A percentile compares a stretch with the other conserved stretches of the same genome.
phyloP scores from a whole-genome alignment of 805 yeast species.

The Wickerhamiella allomyrinae region DNA sequence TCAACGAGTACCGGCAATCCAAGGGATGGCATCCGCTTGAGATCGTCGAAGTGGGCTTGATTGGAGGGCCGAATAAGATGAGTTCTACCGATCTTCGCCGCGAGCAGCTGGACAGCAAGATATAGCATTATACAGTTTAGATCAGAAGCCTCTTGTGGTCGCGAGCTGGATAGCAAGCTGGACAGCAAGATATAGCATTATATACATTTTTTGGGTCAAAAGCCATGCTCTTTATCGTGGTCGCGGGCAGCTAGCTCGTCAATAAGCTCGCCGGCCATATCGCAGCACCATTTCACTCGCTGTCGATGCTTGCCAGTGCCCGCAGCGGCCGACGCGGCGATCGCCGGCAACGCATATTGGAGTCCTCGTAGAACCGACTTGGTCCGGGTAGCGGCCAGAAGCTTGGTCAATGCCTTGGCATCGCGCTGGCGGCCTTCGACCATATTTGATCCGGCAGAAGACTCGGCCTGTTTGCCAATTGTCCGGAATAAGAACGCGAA shows the following conservation, averaged over 20 bases:
- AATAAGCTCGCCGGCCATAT: slow-evolving; percentile 9
- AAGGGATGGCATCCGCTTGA: slow-evolving; percentile 39
- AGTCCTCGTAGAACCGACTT: slow-evolving; percentile 51
- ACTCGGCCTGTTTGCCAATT: slow-evolving; percentile 32
- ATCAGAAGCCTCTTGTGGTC: too few species aligned
- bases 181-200: too few species aligned
- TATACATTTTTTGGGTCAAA: not conserved
- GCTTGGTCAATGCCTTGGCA: slow-evolving; percentile 35
- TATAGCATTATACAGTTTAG: too few species aligned
- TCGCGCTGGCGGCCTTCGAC: slow-evolving; percentile 27
- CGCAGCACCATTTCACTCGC: slow-evolving; percentile 51
- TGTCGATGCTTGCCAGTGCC: slow-evolving; percentile 37
- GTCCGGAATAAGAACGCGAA: slow-evolving; percentile 53
- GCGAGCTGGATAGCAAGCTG: too few species aligned
- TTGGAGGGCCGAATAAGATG: slow-evolving; percentile 40
- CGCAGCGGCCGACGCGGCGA: slow-evolving; percentile 32
- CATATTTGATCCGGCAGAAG: slow-evolving; percentile 9
- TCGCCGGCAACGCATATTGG: slow-evolving; percentile 39
- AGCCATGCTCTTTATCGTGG: not conserved
- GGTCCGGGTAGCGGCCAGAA: slow-evolving; percentile 41
- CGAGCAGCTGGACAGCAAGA: slow-evolving; percentile 21
- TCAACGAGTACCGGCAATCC: slow-evolving; percentile 50
- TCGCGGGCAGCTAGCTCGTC: slow-evolving; percentile 9
- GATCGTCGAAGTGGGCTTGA: slow-evolving; percentile 49
- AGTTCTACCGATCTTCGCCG: slow-evolving; percentile 70